These are phyloP conservation scores for Aureobasidium melanogenum DNA, from an alignment of 2,329 filamentous ascomycete species.

Conservation along the genomic window DNA sequence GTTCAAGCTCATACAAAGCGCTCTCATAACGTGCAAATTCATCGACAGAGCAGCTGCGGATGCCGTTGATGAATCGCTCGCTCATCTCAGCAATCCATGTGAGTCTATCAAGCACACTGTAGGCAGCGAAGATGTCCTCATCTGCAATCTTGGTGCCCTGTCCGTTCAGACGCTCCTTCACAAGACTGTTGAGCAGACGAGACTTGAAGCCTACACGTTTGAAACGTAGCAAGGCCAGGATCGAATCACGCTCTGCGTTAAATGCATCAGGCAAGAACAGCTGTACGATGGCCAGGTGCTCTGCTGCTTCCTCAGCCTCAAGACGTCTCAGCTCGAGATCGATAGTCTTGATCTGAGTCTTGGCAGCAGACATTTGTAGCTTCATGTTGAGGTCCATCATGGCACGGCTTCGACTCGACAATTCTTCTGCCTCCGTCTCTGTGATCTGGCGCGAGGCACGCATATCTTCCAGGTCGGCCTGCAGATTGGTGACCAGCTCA, in stretches of 20 bases:
- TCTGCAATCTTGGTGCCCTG: slow-evolving; percentile 59
- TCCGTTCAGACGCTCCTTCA: slow-evolving; percentile 67
- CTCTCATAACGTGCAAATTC: slow-evolving; percentile 72
- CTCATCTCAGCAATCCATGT: slow-evolving; percentile 78
- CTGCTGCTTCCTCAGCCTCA: slow-evolving; percentile 78
- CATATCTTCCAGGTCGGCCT: slow-evolving; percentile 84
- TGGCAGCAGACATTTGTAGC: slow-evolving; percentile 79
- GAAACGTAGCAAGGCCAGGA: slow-evolving; percentile 82
- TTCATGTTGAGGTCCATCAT: slow-evolving; percentile 98
- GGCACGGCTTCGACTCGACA: slow-evolving; percentile 77
- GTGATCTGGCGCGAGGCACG: slow-evolving; percentile 85
- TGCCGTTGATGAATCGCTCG: slow-evolving; percentile 71
- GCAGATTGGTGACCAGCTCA: slow-evolving; percentile 76
- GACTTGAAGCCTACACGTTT: slow-evolving; percentile 85
- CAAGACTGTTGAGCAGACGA: slow-evolving; percentile 63
- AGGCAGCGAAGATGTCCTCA: slow-evolving; percentile 70
- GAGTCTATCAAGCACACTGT: slow-evolving; percentile 76
- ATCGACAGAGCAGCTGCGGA: slow-evolving; percentile 67
- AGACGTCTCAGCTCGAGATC: slow-evolving; percentile 80
- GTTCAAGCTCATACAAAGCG: slow-evolving; percentile 78
- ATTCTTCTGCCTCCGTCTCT: slow-evolving; percentile 83
- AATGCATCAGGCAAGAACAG: slow-evolving; percentile 82
- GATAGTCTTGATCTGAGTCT: slow-evolving; percentile 89
- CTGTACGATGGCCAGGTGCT: slow-evolving; percentile 83
- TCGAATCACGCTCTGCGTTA: slow-evolving; percentile 69